A percentile compares a stretch with the other conserved stretches of the same genome.
These are phyloP conservation scores for Citrullus amarus DNA, from an alignment of 306 rosid genomes.

Conservation along the genomic window DNA sequence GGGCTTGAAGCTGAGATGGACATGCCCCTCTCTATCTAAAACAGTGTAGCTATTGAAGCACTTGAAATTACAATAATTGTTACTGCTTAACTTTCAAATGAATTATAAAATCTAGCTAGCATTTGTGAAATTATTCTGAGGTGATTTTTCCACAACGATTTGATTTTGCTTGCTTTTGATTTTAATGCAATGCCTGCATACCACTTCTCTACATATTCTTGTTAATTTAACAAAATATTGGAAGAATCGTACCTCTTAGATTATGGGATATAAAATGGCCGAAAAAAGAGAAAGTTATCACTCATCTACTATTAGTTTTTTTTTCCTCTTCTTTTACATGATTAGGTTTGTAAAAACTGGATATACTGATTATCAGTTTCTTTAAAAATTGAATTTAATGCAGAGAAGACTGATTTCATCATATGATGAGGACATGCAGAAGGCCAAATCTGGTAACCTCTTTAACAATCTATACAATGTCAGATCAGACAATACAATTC, in stretches of 20 bases:
- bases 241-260: neutral
- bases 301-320: neutral
- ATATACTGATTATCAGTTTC: neutral
- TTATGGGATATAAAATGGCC: neutral
- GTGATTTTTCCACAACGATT: neutral
- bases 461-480: slow-evolving; percentile 16
- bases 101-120: neutral
- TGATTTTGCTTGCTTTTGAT: neutral
- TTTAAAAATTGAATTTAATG: neutral
- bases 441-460: slow-evolving; percentile 22
- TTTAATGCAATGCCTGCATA: neutral
- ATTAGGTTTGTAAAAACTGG: neutral
- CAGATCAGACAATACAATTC: slow-evolving; percentile 40
- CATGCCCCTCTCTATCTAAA: neutral
- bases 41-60: neutral
- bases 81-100: neutral
- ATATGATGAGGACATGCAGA: slow-evolving; percentile 27
- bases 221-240: neutral
- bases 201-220: too few species aligned
- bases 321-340: neutral
- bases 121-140: neutral
- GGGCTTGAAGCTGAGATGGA: neutral
- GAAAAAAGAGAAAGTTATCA: neutral
- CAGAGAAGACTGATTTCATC: slow-evolving; percentile 62
- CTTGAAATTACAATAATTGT: neutral